Base-by-base conservation (phyloP, 1,284 basidiomycete genomes). In the Mycena sp. region DNA sequence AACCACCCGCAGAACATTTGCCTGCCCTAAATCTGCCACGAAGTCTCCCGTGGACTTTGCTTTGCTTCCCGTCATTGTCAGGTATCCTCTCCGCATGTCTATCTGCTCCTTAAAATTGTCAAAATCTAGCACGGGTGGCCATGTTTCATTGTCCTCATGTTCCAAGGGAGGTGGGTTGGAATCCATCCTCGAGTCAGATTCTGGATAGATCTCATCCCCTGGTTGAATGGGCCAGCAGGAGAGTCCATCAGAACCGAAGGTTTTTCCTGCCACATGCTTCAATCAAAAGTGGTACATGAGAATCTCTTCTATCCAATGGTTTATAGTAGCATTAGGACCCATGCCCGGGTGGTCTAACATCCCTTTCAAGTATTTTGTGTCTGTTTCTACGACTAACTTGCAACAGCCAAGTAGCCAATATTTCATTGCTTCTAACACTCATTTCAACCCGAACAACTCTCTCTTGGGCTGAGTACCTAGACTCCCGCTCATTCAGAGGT, bases 301-400 rank as follows among this genome's bases (percentile, higher is more conserved):
- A 14, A 81, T 78, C 0, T 63, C 73, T 6, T 72, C 69, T 38
- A 81, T 80, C 79, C 80, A 82, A 7, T 74, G 50, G 43, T 80
- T 80, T 10, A 81, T 76, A 0, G 74, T 69, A 0, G 77, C 76
- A 54, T 76, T 80, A 0, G 79, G 78, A 7, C 74, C 73, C 2
- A 79, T 58, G 51, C 77, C 76, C 0, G 77, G 79, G n/a, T 76
- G 71, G 19, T 72, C 72, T 0, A 80, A 54, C 79, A 81, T 81
- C 1, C 78, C 79, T 46, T 73, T 73, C 25, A 81, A 74, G 50
- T 76, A 80, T 19, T 71, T 72, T 0, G 79, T 75, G 58, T 81
- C 76, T 0, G 76, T 71, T 63, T 81, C 77, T 0, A 81, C 70
- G 1, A 65, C 53, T 5, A 78, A 62, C 6, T 70, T 73, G 4